These are phyloP conservation scores for Apiospora kogelbergensis DNA, from an alignment of 2,329 filamentous ascomycete genomes.

Conservation along the genomic window DNA sequence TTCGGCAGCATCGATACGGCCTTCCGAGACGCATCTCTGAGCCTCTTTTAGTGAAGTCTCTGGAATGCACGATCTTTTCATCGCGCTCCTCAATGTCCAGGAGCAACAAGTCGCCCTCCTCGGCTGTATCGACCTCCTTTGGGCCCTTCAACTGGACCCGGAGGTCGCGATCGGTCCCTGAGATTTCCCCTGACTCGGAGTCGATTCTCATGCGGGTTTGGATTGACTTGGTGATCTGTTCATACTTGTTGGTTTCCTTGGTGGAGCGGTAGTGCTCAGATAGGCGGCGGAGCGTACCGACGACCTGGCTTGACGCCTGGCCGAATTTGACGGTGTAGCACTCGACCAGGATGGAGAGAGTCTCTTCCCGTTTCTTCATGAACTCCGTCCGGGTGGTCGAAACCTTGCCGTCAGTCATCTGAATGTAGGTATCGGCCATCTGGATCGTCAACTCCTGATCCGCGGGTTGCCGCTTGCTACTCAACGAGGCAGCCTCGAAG, in stretches of 20 bases:
- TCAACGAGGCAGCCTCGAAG: conserved; percentile 16
- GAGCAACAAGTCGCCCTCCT: background rate
- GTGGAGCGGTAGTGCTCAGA: conserved; percentile 10
- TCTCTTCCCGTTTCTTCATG: conserved; percentile 13
- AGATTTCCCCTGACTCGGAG: background rate
- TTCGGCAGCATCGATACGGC: conserved; percentile 37
- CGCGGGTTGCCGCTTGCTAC: conserved; percentile 14
- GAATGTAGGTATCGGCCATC: conserved; percentile 17
- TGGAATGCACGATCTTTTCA: background rate
- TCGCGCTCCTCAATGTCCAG: conserved; percentile 11
- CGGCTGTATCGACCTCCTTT: background rate
- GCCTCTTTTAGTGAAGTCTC: background rate
- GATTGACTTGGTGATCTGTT: conserved; percentile 7
- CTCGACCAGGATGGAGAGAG: conserved; percentile 10
- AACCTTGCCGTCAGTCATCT: conserved; percentile 13
- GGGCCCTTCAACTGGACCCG: background rate
- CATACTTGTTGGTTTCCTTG: conserved; percentile 11
- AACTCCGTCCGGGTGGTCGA: conserved; percentile 7
- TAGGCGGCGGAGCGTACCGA: background rate
- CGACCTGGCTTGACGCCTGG: conserved; percentile 2
- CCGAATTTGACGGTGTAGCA: conserved; percentile 13
- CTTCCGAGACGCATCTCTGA: background rate
- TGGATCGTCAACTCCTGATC: conserved; percentile 17
- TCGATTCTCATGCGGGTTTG: background rate
- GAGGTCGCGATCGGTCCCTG: background rate